Conservation (phyloP, 306 rosid genomes). For the Calophaca sinica region DNA sequence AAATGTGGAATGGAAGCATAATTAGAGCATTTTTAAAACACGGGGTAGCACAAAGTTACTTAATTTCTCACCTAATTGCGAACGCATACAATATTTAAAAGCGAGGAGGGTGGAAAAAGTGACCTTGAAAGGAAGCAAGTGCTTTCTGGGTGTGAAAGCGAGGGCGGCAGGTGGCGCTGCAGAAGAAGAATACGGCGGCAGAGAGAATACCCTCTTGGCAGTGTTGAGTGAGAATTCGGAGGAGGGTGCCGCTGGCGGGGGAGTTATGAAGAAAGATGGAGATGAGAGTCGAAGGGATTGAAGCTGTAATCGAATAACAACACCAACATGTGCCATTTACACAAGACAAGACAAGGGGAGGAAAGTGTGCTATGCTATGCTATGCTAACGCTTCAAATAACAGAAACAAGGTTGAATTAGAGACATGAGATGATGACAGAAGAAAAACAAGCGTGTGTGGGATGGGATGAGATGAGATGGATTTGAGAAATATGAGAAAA, state of each 20-base stretch:
- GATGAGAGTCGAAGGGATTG: slow-evolving; percentile 67
- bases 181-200: slow-evolving; percentile 56
- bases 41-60: slow-evolving; percentile 39
- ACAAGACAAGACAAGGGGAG: neutral
- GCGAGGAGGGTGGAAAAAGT: neutral
- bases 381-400: neutral
- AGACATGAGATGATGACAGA: slow-evolving; percentile 35
- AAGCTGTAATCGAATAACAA: slow-evolving; percentile 56
- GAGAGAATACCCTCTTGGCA: slow-evolving; percentile 41
- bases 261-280: slow-evolving; percentile 55
- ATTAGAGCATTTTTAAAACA: slow-evolving; percentile 30
- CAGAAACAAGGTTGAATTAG: slow-evolving; percentile 8
- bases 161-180: slow-evolving; percentile 4
- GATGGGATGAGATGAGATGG: neutral
- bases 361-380: neutral
- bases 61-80: slow-evolving; percentile 12
- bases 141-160: slow-evolving; percentile 66
- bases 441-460: neutral
- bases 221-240: slow-evolving; percentile 31
- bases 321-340: slow-evolving; percentile 78
- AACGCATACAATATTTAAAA: neutral
- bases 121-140: slow-evolving; percentile 72
- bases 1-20: neutral
- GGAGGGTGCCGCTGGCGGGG: slow-evolving; percentile 45
- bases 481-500: neutral